Evolutionary conservation across 2,329 filamentous ascomycete species (phyloP), one percentile per base, ranked within the genome.

Genomic region (Purpureocillium takamizusanense): DNA sequence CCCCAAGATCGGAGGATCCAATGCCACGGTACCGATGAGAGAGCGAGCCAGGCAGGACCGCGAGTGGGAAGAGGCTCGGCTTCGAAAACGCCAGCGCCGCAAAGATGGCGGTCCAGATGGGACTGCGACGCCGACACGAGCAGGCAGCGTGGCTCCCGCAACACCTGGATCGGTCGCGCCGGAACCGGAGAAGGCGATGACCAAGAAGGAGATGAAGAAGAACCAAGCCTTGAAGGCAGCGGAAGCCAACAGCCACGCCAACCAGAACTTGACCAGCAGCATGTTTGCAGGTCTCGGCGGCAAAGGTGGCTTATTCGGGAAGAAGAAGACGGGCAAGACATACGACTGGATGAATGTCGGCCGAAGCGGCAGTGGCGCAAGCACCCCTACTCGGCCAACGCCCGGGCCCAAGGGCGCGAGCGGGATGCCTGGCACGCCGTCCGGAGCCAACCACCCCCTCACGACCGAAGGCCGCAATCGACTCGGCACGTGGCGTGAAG

Each of bases 201-300:
- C 83, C 4, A 95, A 95, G 70, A 95, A 95, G 64, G 88, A 95
- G 57, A 72, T 70, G 43, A 78, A 83, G 55, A 86, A 82, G 59
- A 83, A 81, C 46, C 73, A 83, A 48, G 76, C 79, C n/a, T 81
- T 86, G 42, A 86, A 84, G 50, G 75, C 81, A 16, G 83, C 79
- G 1, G 86, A 94, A 53, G 83, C 83, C 14, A 81, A 81, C 42
- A 84, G 82, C 47, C 87, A 90, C 47, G 78, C 81, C 16, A 84
- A 82, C 45, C 87, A 90, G 18, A 95, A 95, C 55, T 72, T 79
- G 39, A 95, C 89, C 0, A 86, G 86, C 39, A 80, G 78, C 45
- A 76, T 87, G 66, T 86, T 86, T 44, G 65, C 68, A 0, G 70
- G 74, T 2, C 72, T 88, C 32, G 82, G 83, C 40, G 71, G 74